A percentile compares a stretch with the other conserved stretches of the same genome.
These are phyloP conservation scores for Ustilago shanxiensis DNA, from an alignment of 1,284 basidiomycete genomes.

Conservation along the genomic window DNA sequence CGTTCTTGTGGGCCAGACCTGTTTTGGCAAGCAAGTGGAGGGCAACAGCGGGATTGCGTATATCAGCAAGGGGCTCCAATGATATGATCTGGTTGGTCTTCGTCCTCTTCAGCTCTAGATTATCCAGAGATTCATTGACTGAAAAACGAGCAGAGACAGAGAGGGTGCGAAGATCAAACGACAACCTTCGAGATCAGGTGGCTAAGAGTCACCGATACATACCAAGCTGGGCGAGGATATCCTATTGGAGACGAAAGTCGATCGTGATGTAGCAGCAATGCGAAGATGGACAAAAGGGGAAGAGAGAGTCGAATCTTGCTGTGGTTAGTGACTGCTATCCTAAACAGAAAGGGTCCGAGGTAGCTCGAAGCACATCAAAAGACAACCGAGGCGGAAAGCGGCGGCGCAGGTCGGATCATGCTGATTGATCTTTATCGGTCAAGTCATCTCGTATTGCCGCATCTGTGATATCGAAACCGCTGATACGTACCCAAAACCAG, in stretches of 20 bases:
- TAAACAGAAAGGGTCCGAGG: background rate
- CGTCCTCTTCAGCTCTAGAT: background rate
- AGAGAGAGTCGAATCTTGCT: conserved; percentile 1
- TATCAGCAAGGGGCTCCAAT: background rate
- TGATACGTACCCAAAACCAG: conserved; percentile 69
- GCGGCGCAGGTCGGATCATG: background rate
- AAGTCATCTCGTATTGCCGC: background rate
- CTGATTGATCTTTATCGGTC: background rate
- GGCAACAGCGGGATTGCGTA: background rate
- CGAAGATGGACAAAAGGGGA: background rate
- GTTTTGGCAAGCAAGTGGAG: background rate
- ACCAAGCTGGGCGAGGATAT: conserved; percentile 69
- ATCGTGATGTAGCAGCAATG: background rate
- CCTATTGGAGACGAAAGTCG: conserved; percentile 33
- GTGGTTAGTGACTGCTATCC: conserved; percentile 8
- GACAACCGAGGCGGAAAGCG: no score
- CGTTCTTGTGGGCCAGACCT: conserved; percentile 97
- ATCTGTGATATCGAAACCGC: background rate
- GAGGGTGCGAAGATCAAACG: background rate
- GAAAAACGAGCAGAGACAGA: background rate
- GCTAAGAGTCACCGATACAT: conserved; percentile 17
- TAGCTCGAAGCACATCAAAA: no score
- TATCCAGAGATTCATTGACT: background rate
- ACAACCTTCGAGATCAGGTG: background rate
- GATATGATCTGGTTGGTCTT: no score